Evolutionary conservation across 768 basidiomycete species (phyloP).

Genomic region (Boletellus ananas): DNA sequence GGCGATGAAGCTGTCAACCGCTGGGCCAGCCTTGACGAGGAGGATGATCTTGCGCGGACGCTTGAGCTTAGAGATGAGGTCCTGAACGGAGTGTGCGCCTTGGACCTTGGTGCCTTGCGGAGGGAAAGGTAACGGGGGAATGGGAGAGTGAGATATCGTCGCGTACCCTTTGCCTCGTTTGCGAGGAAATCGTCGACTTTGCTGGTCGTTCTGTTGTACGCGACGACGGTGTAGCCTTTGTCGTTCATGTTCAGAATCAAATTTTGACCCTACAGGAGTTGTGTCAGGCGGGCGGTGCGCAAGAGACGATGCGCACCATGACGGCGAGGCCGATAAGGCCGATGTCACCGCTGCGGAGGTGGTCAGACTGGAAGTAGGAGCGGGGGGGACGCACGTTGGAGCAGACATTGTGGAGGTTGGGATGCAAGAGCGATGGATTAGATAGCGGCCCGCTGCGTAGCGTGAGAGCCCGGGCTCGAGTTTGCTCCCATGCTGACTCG

Average conservation of each 20-base stretch:
- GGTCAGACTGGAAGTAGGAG: constrained; percentile 13
- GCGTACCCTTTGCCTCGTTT: constrained; percentile 94
- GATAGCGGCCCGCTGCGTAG: constrained; percentile 6
- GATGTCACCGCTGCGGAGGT: constrained; percentile 77
- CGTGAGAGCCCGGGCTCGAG: constrained; percentile 17
- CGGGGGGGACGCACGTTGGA: constrained; percentile 45
- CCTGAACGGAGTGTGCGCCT: constrained; percentile 91
- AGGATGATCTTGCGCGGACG: constrained; percentile 95
- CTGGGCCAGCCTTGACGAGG: constrained; percentile 95
- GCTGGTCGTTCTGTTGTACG: constrained; percentile 94
- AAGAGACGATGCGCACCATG: constrained; percentile 61
- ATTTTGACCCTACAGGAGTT: constrained; percentile 76
- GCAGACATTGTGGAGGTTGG: constrained; percentile 38
- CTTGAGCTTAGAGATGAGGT: constrained; percentile 91
- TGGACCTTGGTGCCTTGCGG: constrained; percentile 84
- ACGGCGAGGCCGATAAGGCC: constrained; percentile 98
- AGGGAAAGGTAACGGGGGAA: constrained; percentile 18
- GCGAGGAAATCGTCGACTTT: constrained; percentile 96
- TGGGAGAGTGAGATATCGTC: constrained; percentile 25
- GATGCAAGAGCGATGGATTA: constrained; percentile 32
- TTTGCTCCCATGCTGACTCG: constrained; percentile 16
- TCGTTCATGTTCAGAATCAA: constrained; percentile 99
- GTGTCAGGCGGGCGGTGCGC: constrained; percentile 9
- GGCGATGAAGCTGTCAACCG: constrained; percentile 93
- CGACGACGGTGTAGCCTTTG: constrained; percentile 97